Evolutionary conservation across 2,329 filamentous ascomycete species (phyloP).

Genomic region (Arachnopeziza araneosa): DNA sequence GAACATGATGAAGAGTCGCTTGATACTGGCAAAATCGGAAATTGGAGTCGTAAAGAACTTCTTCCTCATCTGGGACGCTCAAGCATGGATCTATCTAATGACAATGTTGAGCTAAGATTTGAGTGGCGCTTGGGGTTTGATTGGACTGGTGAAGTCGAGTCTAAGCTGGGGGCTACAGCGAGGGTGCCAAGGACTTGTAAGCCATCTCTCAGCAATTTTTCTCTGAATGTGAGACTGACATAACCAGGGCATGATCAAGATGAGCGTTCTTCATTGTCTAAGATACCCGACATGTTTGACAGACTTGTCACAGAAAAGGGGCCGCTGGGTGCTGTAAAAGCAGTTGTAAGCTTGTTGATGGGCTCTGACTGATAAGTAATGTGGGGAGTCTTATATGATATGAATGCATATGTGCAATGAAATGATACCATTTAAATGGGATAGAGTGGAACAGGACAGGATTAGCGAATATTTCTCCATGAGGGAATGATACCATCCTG

Average conservation of each 20-base stretch:
- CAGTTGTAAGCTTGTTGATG: constrained; percentile 53
- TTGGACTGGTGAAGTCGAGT: constrained; percentile 67
- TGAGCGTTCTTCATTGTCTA: constrained; percentile 47
- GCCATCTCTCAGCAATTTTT: constrained; percentile 30
- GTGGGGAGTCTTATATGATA: neutral
- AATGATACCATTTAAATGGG: neutral
- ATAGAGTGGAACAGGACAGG: neutral
- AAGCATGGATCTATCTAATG: constrained; percentile 32
- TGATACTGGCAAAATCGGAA: constrained; percentile 12
- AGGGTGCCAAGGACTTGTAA: constrained; percentile 59
- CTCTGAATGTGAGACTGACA: neutral
- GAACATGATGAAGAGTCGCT: constrained; percentile 17
- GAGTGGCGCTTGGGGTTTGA: constrained; percentile 63
- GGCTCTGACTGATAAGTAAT: neutral
- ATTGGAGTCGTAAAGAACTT: constrained; percentile 41
- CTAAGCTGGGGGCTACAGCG: constrained; percentile 47
- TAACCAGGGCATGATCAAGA: constrained; percentile 52
- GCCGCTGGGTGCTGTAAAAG: constrained; percentile 52
- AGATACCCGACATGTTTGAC: constrained; percentile 55
- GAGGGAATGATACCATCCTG: too few species aligned
- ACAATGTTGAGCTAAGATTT: constrained; percentile 37
- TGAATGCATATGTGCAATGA: neutral
- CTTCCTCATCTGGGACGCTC: constrained; percentile 49
- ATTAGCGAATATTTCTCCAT: neutral
- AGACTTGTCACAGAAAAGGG: constrained; percentile 51